Evolutionary conservation across 176 grass and related monocot genomes (phyloP), one percentile per base, ranked within the genome.

Genomic region (Pharus latifolius): DNA sequence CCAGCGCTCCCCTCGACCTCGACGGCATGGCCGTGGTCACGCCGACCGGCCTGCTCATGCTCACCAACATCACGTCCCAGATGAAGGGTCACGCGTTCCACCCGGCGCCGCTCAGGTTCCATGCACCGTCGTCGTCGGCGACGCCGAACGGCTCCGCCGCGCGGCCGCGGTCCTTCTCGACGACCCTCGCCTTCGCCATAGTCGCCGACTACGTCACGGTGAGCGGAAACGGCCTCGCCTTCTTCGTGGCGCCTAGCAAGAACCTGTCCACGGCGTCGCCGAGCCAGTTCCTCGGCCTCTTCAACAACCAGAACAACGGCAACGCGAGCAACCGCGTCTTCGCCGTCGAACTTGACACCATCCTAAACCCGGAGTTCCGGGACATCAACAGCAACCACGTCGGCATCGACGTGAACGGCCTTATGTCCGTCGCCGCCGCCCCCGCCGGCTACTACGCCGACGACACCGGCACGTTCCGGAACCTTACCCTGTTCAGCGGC

Each of bases 321-420:
- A 80, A 80, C 77, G 18, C 47, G 0, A 80, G 45, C 66, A 80
- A 71, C 44, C 56, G n/a, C 66, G 1, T 71, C 8, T 71, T 80
- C 77, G 77, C 77, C 8, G 56, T 71, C 32, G 77, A 80, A 56
- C 56, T 80, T 7, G 56, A 80, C 47, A 80, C 77, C 33, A 53
- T 80, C 66, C 77, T 62, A 45, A 80, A 80, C 13, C 47, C 56
- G 34, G 77, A 80, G 77, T 80, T 80, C 34, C 34, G 6, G 4
- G 67, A 80, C 77, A 71, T 80, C 77, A 80, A 71, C 56, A 80
- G 35, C 56, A 71, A 80, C 66, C 77, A 74, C 8, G 69, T 81
- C 17, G 78, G 78, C 22, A 60, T 81, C 12, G 69, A 67, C 42
- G 50, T 81, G 1, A 73, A 81, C 50, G 78, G 78, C 12, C 41